Conservation (phyloP, 2,329 filamentous ascomycete species). For the Cordyceps cateniannulata region DNA sequence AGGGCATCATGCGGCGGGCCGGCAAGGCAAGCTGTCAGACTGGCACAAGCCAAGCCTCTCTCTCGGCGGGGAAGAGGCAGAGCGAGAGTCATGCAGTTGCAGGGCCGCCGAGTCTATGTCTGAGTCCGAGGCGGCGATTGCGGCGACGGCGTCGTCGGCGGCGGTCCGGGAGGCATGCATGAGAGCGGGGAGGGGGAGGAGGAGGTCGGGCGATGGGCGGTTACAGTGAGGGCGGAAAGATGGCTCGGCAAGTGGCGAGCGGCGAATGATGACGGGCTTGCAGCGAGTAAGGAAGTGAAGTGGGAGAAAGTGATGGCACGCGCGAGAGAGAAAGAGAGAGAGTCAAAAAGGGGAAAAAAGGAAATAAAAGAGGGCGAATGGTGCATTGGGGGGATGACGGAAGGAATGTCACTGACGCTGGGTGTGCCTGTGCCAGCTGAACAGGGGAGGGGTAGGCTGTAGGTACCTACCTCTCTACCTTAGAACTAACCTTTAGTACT, state of each 20-base stretch:
- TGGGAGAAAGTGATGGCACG: no score
- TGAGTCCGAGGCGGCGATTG: no score
- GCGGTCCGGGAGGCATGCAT: no score
- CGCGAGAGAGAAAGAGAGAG: no score
- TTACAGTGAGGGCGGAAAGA: not conserved
- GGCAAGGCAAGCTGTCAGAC: not conserved
- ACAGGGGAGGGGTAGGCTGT: not conserved
- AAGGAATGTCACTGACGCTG: not conserved
- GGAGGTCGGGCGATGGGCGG: not conserved
- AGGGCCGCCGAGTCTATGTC: not conserved
- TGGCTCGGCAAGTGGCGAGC: not conserved
- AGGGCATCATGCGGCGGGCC: not conserved
- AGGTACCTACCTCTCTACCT: no score
- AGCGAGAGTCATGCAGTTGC: not conserved
- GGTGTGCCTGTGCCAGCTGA: not conserved
- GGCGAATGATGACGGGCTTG: not conserved
- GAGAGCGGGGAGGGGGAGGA: no score
- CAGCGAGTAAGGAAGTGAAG: not conserved
- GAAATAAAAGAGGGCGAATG: not conserved
- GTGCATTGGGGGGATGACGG: not conserved
- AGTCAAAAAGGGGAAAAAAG: not conserved
- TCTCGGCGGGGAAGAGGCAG: not conserved
- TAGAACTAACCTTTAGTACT: no score
- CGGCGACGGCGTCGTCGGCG: no score
- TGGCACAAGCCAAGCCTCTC: not conserved